Evolutionary conservation across 2,329 filamentous ascomycete species (phyloP), one percentile per base, ranked within the genome.

Genomic region (Sclerotinia borealis): DNA sequence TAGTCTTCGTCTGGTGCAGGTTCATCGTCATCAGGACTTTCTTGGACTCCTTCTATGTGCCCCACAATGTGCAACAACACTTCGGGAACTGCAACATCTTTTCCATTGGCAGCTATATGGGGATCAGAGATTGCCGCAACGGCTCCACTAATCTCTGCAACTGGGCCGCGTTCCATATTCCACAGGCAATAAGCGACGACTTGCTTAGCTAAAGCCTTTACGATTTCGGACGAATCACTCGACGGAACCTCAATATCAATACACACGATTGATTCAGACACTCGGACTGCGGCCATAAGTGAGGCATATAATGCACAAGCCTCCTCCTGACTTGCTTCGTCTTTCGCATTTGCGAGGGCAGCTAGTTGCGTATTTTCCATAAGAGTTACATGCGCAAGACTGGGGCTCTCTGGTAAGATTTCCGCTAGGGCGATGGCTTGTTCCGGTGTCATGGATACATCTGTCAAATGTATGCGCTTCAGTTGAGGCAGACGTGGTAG

Each of bases 261-360:
- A 64, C 92, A 93, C 36, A 98, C 87, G 37, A 99, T 83, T 17
- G 89, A 90, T 58, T 85, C 84, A 1, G 92, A 96, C 0, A 97
- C 84, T 60, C 93, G 86, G 1, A 92, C 89, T 0, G 93, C 93
- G 6, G 92, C 90, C 78, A 96, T 88, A 25, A 98, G 81, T 2
- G 93, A 96, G 1, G 95, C 92, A 74, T 96, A 98, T 8, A 98
- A 78, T 1, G 95, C 95, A 70, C 91, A 96, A 0, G 95, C 93
- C 76, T 98, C 93, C 76, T 98, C 93, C 75, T 97, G 92, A 1
- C 82, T 83, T 63, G 87, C 87, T 70, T 95, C 91, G 7, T 91
- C 90, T 58, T 82, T 89, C 0, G 92, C 90, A 65, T 86, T 83
- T 6, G 92, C 88, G 29, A 96, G 82, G 52, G 83, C 83, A 27